Conservation (phyloP, 805 yeast genomes). For the Saccharomycopsis sp. region DNA sequence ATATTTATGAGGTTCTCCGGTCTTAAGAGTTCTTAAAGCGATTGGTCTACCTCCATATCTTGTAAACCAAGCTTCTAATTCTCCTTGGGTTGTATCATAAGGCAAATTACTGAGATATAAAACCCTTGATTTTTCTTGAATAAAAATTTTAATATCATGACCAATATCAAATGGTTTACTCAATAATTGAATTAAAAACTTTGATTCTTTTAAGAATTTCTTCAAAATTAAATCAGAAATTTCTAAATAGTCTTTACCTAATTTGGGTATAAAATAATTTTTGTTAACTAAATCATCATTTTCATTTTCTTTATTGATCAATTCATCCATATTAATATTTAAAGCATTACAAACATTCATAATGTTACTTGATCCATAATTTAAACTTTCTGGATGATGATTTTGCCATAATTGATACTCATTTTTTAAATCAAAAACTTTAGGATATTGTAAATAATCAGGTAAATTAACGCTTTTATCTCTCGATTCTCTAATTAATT, state of each 20-base stretch:
- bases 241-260: no score
- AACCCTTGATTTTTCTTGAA: conserved; percentile 66
- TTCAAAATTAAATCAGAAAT: no score
- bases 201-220: neutral
- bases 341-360: conserved; percentile 23
- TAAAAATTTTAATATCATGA: conserved; percentile 55
- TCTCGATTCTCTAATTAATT: conserved; percentile 69
- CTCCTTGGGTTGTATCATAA: conserved; percentile 79
- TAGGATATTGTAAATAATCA: conserved; percentile 61
- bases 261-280: no score
- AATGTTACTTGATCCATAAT: conserved; percentile 21
- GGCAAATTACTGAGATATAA: conserved; percentile 74
- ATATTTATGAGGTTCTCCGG: conserved; percentile 43
- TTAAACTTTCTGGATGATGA: conserved; percentile 42
- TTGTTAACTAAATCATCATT: neutral
- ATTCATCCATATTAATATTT: conserved; percentile 21
- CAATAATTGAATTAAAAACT: no score
- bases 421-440: conserved; percentile 36
- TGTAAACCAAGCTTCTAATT: conserved; percentile 83
- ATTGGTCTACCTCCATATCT: conserved; percentile 79
- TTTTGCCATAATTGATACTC: conserved; percentile 69
- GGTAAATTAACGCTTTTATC: conserved; percentile 69
- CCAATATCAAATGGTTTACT: conserved; percentile 52
- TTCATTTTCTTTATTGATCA: neutral
- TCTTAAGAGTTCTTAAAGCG: conserved; percentile 79